Evolutionary conservation across 176 grass and related monocot genomes (phyloP), one percentile per base, ranked within the genome.

Genomic region (Hordeum vulgare): DNA sequence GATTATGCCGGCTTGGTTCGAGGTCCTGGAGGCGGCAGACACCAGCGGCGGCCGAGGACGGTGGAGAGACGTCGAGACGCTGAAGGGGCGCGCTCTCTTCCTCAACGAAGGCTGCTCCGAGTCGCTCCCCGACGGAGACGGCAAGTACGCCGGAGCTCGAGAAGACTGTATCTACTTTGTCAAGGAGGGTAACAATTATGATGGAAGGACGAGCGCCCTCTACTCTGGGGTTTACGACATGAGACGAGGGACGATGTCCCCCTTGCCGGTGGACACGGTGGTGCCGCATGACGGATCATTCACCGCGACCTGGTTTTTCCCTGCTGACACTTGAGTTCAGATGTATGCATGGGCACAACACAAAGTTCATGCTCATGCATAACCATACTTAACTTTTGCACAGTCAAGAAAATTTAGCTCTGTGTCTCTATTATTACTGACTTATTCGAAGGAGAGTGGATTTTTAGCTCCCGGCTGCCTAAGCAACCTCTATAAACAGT

Each of bases 111-210:
- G 75, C 8, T 84, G 82, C 82, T 57, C 82, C 61, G 53, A 56
- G 6, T 66, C 61, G 20, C 42, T 84, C 33, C 31, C 64, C n/a
- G 61, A 44, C 37, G 27, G 73, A 7, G 29, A 45, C 36, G 4
- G 47, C 15, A 51, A 51, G 27, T 1, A 17, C 9, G 71, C 8
- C 18, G 72, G 60, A 53, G 31, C 75, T 77, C n/a, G n/a, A 40
- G 15, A 66, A 45, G 71, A 84, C n/a, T 68, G 61, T 11, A 66
- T 84, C 82, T 84, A 68, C 47, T 84, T 84, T 25, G 28, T 84
- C 12, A 33, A 74, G 17, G 66, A 62, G 26, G 26, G 5, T 14
- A 7, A 27, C 29, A 21, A 6, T 15, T 5, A 18, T 27, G 31
- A 53, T 24, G 10, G 42, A 23, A 49, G 47, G 66, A 17, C 42